Evolutionary conservation across 768 basidiomycete species (phyloP).

Genomic region (Hortiboletus campestris): DNA sequence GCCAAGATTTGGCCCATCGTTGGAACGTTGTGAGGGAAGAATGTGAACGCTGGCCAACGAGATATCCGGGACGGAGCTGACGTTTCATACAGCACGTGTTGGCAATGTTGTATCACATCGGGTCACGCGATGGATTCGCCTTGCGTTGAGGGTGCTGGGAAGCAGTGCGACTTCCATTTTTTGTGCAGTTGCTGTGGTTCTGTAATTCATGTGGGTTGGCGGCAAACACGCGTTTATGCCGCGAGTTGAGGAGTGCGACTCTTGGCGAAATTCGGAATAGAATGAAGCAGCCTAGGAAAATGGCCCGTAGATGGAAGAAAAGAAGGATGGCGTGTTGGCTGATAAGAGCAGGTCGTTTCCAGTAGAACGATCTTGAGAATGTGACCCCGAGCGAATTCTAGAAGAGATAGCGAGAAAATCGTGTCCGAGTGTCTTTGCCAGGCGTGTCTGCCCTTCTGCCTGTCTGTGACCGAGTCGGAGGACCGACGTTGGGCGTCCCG

Average conservation of each 20-base stretch:
- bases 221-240: conserved; percentile 22
- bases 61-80: conserved; percentile 28
- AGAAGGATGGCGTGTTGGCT: neutral
- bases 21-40: conserved; percentile 15
- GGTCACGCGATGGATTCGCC: conserved; percentile 25
- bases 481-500: neutral
- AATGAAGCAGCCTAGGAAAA: conserved; percentile 16
- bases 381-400: too few relatives aligned
- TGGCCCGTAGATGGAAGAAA: neutral
- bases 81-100: conserved; percentile 30
- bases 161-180: conserved; percentile 23
- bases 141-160: conserved; percentile 27
- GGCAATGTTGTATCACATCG: conserved; percentile 29
- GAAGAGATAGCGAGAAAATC: neutral
- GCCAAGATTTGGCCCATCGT: conserved; percentile 31
- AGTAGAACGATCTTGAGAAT: too few relatives aligned
- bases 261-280: conserved; percentile 10
- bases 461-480: too few relatives aligned
- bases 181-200: conserved; percentile 17
- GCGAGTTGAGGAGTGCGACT: conserved; percentile 5
- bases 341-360: conserved; percentile 13
- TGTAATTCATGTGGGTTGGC: conserved; percentile 14
- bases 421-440: too few relatives aligned
- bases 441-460: too few relatives aligned
- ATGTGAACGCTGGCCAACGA: conserved; percentile 16